Conservation (phyloP, 1,284 basidiomycete species). For the Fomitopsis palustris region DNA sequence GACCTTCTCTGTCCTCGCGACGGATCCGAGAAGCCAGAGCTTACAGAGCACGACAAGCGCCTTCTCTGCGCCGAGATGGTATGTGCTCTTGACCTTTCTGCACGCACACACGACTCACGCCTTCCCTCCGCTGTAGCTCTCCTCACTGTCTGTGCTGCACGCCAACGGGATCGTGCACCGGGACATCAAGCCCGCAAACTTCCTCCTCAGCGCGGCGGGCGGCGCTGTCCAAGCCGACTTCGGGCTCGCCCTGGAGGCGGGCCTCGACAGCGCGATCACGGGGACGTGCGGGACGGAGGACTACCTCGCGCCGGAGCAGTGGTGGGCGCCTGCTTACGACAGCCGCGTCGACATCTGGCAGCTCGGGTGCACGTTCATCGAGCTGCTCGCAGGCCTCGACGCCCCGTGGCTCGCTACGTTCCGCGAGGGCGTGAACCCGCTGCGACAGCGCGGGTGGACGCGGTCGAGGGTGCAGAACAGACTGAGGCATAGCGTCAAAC, state of each 20-base stretch:
- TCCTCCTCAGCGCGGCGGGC: slow-evolving; percentile 19
- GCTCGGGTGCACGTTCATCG: slow-evolving; percentile 19
- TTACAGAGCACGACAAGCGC: background rate
- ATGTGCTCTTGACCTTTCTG: background rate
- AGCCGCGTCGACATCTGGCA: slow-evolving; percentile 20
- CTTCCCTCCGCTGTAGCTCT: slow-evolving; percentile 9
- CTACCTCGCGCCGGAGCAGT: slow-evolving; percentile 20
- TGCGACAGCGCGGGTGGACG: background rate
- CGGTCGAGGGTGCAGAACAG: background rate
- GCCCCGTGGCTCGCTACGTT: slow-evolving; percentile 3
- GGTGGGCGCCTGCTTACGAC: slow-evolving; percentile 5
- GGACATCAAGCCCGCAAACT: slow-evolving; percentile 26
- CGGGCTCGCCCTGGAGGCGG: slow-evolving; percentile 29
- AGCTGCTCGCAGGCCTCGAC: slow-evolving; percentile 11
- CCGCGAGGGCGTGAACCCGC: background rate
- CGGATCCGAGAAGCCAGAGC: too few relatives aligned
- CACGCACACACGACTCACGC: background rate
- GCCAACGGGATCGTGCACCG: slow-evolving; percentile 15
- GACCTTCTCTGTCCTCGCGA: too few relatives aligned
- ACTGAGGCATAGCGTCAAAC: slow-evolving; percentile 2
- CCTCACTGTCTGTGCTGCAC: slow-evolving; percentile 15
- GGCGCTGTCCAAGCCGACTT: slow-evolving; percentile 22
- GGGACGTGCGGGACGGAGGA: slow-evolving; percentile 15
- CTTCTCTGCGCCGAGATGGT: slow-evolving; percentile 16
- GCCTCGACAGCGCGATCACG: slow-evolving; percentile 28